Base-by-base conservation (phyloP, 2,329 filamentous ascomycete genomes). In the Ophiostoma novo-ulmi region DNA sequence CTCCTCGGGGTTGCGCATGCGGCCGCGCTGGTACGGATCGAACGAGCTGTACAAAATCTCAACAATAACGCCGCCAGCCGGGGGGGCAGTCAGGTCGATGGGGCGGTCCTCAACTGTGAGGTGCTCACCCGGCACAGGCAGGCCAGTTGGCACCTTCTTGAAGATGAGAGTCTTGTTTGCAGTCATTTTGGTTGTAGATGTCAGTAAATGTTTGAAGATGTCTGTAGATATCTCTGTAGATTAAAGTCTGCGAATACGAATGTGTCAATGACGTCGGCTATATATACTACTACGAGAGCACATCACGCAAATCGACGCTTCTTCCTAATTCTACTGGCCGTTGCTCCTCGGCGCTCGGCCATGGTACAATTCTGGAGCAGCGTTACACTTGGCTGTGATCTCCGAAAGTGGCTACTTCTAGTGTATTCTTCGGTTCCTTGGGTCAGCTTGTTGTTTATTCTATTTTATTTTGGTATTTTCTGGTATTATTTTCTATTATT, bases 11-110 rank as follows among this genome's bases (percentile, higher is more conserved):
- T 83, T 80, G 67, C 92, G 89, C 91, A 97, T 94, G 75, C 87
- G 87, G 72, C 90, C 91, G 71, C 93, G 90, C 83, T 91, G 88
- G 82, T 96, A 97, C 1, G 93, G 93, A 79, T 97, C 93, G 81
- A 90, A 90, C 58, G 91, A 94, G 74, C 88, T 84, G 79, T 91
- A 92, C 76, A 90, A 85, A 75, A 90, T 86, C 81, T 92, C 87
- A 74, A 90, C 81, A 41, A 87, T 87, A 67, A 96, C 79, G 58
- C 92, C 89, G 73, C 91, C 90, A 64, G 85, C 78, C 35, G 88
- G 84, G 38, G 88, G 85, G 5, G 85, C 78, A 68, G 85, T 82
- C 74, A 89, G 80, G 77, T 95, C 91, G 74, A 94, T 88, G 26
- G 87, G 83, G 72, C 85, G 85, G 74, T 85, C 80, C 79, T 95